phyloP scores from a whole-genome alignment of 805 yeast species.

The Metschnikowia rubicola region DNA sequence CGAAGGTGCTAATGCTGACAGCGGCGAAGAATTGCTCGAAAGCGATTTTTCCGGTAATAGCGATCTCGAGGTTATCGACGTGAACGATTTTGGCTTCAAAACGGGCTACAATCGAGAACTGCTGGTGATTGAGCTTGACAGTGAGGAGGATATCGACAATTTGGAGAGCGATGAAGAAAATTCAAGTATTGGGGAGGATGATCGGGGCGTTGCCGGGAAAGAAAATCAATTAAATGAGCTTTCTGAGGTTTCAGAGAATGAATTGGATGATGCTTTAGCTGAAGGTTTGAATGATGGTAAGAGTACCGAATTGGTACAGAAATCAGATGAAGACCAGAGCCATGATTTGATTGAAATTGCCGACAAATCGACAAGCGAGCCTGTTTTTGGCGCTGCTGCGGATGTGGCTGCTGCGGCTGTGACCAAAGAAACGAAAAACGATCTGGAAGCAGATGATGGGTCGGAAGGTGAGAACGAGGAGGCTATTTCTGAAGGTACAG shows the following conservation, averaged over 20 bases:
- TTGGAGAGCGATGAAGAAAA: conserved; percentile 18
- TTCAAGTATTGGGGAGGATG: not conserved
- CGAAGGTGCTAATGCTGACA: not conserved
- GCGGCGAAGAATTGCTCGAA: conserved; percentile 2
- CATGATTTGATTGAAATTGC: too few species aligned
- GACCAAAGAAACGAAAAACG: too few species aligned
- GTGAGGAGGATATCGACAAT: conserved; percentile 27
- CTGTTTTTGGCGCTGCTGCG: too few species aligned
- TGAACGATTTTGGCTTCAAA: not conserved
- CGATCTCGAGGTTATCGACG: conserved; percentile 7
- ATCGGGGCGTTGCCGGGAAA: not conserved
- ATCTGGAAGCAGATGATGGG: too few species aligned
- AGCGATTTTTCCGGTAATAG: not conserved
- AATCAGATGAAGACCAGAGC: too few species aligned
- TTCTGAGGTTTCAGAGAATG: not conserved
- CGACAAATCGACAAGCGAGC: too few species aligned
- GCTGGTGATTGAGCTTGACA: conserved; percentile 17
- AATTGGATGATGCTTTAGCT: too few species aligned
- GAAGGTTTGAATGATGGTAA: too few species aligned
- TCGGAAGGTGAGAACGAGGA: too few species aligned
- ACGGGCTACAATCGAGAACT: not conserved
- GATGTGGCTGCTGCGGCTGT: too few species aligned
- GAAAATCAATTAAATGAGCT: not conserved
- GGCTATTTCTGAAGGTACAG: too few species aligned
- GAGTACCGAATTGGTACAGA: too few species aligned